Evolutionary conservation across 129 eudicot genomes (phyloP), one percentile per base, ranked within the genome.

Genomic region (Pseudognaphalium luteoalbum): DNA sequence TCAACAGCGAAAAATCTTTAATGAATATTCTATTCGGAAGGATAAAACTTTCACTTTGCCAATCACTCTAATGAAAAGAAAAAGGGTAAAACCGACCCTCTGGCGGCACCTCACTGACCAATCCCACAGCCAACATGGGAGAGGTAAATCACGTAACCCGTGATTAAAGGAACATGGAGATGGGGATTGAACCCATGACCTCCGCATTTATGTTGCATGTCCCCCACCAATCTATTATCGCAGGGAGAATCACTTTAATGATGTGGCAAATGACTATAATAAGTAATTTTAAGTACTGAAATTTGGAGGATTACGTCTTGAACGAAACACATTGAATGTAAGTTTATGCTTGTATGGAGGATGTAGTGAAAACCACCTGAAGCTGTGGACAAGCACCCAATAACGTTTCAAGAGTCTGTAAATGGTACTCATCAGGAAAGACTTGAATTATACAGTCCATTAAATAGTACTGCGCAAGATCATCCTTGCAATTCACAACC

Each of bases 361-460:
- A 71, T 68, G 37, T 44, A 32, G 35, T 19, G 62, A n/a, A 71
- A 80, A 33, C 75, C 62, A 93, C 98, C 98, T 93, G 98, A 71
- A 93, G 98, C 86, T 93, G 98, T n/a, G 98, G 98, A 80, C 88
- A 93, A 71, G 98, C 96, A 74, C 86, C 91, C 83, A 93, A 82
- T 80, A 93, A 81, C 59, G 85, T 88, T 79, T 93, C 98, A 75
- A 93, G 97, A 51, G 98, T 93, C 79, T 93, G 98, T 76, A 93
- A 83, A 83, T 93, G 98, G 76, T 93, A 93, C 47, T 93, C 98
- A 81, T 93, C 98, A 15, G 98, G 96, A 78, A 93, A 93, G 35
- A 93, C 98, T 88, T 93, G 98, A 71, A 93, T 93, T 71, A 90
- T 83, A 86, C 98, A 93, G 76, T 93, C 98, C 98, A 93, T 93